Conservation (phyloP, 768 basidiomycete genomes). For the Solioccasus polychromus region DNA sequence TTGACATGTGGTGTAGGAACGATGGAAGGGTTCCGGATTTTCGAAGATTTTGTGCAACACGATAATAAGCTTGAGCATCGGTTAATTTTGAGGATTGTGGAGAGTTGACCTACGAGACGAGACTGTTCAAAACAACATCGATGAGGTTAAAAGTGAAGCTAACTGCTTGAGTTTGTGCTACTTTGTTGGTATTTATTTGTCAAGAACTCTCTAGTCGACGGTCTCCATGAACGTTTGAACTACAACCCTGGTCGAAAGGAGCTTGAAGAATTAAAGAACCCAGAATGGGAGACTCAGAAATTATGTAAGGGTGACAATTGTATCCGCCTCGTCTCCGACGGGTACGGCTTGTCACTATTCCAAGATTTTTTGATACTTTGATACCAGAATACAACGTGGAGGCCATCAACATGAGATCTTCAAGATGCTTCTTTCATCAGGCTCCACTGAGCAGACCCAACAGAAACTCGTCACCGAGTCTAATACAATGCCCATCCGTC, state of each 20-base stretch:
- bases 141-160: no score
- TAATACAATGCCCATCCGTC: not conserved
- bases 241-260: not conserved
- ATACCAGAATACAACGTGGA: slow-evolving; percentile 2
- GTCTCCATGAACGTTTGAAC: not conserved
- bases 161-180: no score
- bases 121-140: no score
- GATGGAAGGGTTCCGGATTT: slow-evolving; percentile 1
- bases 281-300: slow-evolving; percentile 3
- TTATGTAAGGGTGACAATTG: slow-evolving; percentile 3
- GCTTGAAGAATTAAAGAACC: not conserved
- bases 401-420: not conserved
- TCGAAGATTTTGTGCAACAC: not conserved
- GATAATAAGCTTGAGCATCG: not conserved
- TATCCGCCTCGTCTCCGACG: slow-evolving; percentile 6
- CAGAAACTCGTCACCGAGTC: not conserved
- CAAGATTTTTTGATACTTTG: not conserved
- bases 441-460: not conserved
- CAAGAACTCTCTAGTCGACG: no score
- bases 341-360: not conserved
- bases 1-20: no score
- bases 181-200: no score
- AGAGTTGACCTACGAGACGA: no score
- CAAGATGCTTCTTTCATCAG: slow-evolving; percentile 3
- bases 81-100: no score